These are phyloP conservation scores for Epichloe glyceriae DNA, from an alignment of 2,329 filamentous ascomycete genomes.

Conservation along the genomic window DNA sequence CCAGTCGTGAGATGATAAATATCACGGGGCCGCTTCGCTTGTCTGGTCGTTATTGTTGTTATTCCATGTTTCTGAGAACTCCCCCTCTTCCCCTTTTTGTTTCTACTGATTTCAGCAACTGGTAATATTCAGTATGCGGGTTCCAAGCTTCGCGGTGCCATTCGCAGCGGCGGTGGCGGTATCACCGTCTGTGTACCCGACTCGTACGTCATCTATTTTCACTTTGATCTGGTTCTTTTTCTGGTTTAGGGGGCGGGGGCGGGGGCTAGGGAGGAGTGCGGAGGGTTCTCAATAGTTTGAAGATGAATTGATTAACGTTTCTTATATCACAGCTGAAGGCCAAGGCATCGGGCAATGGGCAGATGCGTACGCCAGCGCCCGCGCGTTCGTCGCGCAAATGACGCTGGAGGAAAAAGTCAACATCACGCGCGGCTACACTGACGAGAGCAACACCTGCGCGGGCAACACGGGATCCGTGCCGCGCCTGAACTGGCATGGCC, in stretches of 20 bases:
- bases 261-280: no score
- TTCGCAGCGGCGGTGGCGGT: constrained; percentile 3
- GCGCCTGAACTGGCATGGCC: constrained; percentile 30
- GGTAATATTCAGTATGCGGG: no score
- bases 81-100: background rate
- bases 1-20: background rate
- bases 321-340: constrained; percentile 14
- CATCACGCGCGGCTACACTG: constrained; percentile 36
- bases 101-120: no score
- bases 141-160: background rate
- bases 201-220: constrained; percentile 7
- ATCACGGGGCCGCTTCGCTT: no score
- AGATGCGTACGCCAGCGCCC: constrained; percentile 44
- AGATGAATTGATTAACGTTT: background rate
- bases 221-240: background rate
- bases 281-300: no score
- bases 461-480: constrained; percentile 34
- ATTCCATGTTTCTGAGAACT: background rate
- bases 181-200: constrained; percentile 15
- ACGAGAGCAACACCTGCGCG: constrained; percentile 34
- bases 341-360: constrained; percentile 34
- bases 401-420: constrained; percentile 53
- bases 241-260: no score
- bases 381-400: constrained; percentile 44
- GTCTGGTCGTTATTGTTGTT: no score